phyloP scores from a whole-genome alignment of 2,329 filamentous ascomycete genomes.

The Cercospora sojina region DNA sequence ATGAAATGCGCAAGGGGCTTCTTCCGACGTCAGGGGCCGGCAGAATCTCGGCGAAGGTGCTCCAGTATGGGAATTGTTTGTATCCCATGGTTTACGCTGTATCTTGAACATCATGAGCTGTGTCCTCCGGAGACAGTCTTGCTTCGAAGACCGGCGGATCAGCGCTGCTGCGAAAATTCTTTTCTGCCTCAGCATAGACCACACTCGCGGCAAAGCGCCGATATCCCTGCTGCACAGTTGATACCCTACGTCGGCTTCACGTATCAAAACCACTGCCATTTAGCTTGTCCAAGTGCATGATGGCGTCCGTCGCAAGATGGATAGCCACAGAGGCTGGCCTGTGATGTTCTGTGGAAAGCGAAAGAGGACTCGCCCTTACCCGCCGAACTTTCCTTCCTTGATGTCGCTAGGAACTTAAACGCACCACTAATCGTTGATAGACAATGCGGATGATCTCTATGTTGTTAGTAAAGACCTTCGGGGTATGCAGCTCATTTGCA shows the following conservation, averaged over 20 bases:
- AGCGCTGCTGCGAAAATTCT: neutral
- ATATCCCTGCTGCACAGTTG: neutral
- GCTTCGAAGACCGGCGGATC: neutral
- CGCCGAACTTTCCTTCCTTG: neutral
- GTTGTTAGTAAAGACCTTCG: neutral
- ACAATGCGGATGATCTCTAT: neutral
- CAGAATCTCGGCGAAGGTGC: neutral
- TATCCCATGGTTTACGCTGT: no score
- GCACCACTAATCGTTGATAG: neutral
- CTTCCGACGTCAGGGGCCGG: neutral
- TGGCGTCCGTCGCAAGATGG: neutral
- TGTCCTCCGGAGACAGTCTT: neutral
- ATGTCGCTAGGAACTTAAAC: neutral
- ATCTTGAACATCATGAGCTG: neutral
- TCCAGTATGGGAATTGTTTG: neutral
- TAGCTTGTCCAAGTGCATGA: neutral
- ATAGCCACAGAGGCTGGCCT: neutral
- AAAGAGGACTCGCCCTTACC: neutral
- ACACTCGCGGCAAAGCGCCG: neutral
- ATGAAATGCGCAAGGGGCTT: neutral
- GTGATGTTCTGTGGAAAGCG: neutral
- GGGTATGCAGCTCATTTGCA: neutral
- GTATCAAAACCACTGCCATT: neutral
- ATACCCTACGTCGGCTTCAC: neutral
- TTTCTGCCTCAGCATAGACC: neutral